phyloP scores from a whole-genome alignment of 202 grass and related monocot species.

The Hordeum pubiflorum region DNA sequence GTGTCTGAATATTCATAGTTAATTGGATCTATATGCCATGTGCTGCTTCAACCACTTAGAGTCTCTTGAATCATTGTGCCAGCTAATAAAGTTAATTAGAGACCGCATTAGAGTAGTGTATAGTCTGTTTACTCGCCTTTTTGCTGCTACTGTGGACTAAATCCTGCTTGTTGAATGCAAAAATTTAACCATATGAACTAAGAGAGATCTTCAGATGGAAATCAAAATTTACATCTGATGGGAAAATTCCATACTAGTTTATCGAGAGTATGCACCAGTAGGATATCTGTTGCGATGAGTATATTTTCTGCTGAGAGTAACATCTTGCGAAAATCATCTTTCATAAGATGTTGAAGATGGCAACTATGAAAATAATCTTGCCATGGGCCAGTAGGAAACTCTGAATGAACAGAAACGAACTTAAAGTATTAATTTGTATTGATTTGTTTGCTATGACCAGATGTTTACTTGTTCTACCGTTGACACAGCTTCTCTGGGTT shows the following conservation, averaged over 20 bases:
- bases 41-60: not conserved
- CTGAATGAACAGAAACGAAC: conserved; percentile 5
- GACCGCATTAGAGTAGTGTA: not conserved
- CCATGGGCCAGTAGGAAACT: not conserved
- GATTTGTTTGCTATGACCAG: not conserved
- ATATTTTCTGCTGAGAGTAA: not conserved
- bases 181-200: not conserved
- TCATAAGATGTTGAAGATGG: conserved; percentile 3
- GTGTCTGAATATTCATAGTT: conserved; percentile 16
- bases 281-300: not conserved
- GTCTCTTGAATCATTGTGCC: conserved; percentile 10
- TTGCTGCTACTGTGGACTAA: not conserved
- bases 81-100: conserved; percentile 7
- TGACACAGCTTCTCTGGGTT: conserved; percentile 84
- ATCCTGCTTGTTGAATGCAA: not conserved
- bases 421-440: conserved; percentile 8
- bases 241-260: not conserved
- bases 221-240: not conserved
- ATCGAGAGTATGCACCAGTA: not conserved
- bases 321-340: not conserved
- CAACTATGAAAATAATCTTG: conserved; percentile 11
- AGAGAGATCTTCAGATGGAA: not conserved
- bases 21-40: not conserved
- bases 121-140: not conserved
- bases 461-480: conserved; percentile 17